A percentile compares a stretch with the other conserved stretches of the same genome.
These are phyloP conservation scores for Barnettozyma californica DNA, from an alignment of 805 yeast species.

Conservation along the genomic window DNA sequence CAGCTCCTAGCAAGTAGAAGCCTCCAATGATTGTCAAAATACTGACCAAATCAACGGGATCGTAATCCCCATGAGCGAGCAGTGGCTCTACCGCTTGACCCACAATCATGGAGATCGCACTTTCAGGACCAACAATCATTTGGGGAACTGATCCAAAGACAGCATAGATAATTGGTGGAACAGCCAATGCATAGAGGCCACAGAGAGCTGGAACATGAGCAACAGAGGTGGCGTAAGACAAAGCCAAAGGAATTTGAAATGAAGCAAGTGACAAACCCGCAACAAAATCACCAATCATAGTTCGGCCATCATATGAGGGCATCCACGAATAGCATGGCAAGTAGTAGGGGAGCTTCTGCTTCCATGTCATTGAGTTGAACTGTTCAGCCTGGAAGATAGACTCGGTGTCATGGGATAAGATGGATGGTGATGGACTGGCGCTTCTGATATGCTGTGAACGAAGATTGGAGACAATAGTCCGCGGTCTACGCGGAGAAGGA, in stretches of 20 bases:
- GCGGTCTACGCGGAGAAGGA: slow-evolving; percentile 15
- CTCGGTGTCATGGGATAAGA: slow-evolving; percentile 10
- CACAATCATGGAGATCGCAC: slow-evolving; percentile 75
- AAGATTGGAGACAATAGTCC: slow-evolving; percentile 16
- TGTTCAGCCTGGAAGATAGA: background rate
- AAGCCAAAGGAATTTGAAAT: slow-evolving; percentile 82
- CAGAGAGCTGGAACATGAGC: slow-evolving; percentile 80
- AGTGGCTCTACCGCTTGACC: slow-evolving; percentile 72
- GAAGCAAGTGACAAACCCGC: slow-evolving; percentile 89
- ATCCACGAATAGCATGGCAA: slow-evolving; percentile 67
- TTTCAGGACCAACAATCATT: slow-evolving; percentile 90
- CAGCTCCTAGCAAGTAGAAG: slow-evolving; percentile 61
- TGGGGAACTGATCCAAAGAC: slow-evolving; percentile 82
- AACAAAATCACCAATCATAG: slow-evolving; percentile 54
- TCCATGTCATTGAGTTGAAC: slow-evolving; percentile 9
- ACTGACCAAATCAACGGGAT: slow-evolving; percentile 54
- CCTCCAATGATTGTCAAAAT: slow-evolving; percentile 76
- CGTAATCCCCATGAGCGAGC: slow-evolving; percentile 36
- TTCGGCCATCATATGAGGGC: slow-evolving; percentile 38
- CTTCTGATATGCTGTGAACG: slow-evolving; percentile 2
- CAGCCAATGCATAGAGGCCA: slow-evolving; percentile 70
- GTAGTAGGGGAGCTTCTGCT: slow-evolving; percentile 48
- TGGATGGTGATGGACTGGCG: slow-evolving; percentile 11
- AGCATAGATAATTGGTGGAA: slow-evolving; percentile 75
- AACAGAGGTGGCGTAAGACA: slow-evolving; percentile 68